Evolutionary conservation across 257 asterid genomes (phyloP), one percentile per base, ranked within the genome.

Genomic region (Solanum appendiculatum): DNA sequence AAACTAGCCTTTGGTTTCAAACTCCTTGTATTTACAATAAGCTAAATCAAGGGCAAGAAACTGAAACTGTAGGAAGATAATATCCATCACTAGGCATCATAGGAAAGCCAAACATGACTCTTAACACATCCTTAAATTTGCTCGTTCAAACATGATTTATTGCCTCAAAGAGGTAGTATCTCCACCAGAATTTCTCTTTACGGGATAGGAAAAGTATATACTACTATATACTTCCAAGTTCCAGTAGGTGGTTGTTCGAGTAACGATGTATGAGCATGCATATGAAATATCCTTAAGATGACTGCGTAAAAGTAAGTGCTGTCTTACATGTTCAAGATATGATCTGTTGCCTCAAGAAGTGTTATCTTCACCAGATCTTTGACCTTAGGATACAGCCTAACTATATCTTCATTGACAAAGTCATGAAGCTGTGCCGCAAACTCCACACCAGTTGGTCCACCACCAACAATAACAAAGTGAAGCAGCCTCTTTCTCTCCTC

Each of bases 391-490:
- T 97, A 97, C 89, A 94, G 86, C 89, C 90, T 94, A 87, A 92
- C 92, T 70, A 97, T 91, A 94, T 97, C 99, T 86, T 93, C 97
- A 83, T 86, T 92, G 86, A 97, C 92, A 88, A 93, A 95, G 88
- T 96, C 99, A 82, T 96, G 98, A 90, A 96, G 98, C 88, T 94
- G 98, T 1, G 98, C 99, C 4, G 99, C 96, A 87, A 92, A 91
- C 91, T 92, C 95, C 89, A 92, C 95, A 51, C 99, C 99, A 7
- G 98, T 92, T 68, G 99, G 98, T 64, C 99, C 99, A 88, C 99
- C 99, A 90, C 98, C 99, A 88, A 97, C 98, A 82, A 97, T 93
- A 73, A 97, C 98, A 87, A 97, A 97, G 88, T 97, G 99, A 91
- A 97, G 99, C 90, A 97, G 89, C 77, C 88, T 91, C 91, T 92